These are phyloP conservation scores for Pseudomonodictys pantanalensis DNA, from an alignment of 495 filamentous ascomycete genomes.

Conservation along the genomic window DNA sequence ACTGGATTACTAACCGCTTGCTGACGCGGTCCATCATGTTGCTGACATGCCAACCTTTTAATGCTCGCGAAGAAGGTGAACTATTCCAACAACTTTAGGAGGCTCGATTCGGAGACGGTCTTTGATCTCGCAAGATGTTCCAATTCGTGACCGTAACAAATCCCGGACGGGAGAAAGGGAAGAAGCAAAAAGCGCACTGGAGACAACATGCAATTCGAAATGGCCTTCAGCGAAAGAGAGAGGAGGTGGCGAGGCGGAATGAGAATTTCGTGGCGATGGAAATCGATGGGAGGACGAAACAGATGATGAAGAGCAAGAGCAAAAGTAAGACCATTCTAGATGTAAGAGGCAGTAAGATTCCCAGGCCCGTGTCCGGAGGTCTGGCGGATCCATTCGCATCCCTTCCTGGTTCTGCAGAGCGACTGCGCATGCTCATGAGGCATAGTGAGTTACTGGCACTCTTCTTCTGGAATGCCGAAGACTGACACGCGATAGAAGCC, in stretches of 20 bases:
- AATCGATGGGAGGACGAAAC: not conserved
- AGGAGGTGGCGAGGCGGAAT: not conserved
- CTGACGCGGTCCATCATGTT: no score
- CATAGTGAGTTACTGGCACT: not conserved
- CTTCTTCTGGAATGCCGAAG: not conserved
- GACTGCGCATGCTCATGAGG: not conserved
- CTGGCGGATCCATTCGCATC: conserved; percentile 8
- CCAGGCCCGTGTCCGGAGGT: not conserved
- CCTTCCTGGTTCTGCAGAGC: conserved; percentile 1
- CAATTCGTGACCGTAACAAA: not conserved
- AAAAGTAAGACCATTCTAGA: no score
- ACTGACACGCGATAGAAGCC: not conserved
- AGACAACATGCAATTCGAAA: not conserved
- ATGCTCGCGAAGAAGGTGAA: no score
- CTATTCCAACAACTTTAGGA: no score
- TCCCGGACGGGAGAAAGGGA: not conserved
- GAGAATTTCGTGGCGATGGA: not conserved
- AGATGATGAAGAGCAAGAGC: not conserved
- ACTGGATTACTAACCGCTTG: no score
- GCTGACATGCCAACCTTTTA: no score
- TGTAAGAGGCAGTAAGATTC: not conserved
- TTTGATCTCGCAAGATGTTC: no score
- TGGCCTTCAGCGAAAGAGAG: no score
- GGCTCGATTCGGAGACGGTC: no score
- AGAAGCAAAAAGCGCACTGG: not conserved